These are phyloP conservation scores for Aspergillus leporis DNA, from an alignment of 495 filamentous ascomycete genomes.

Conservation along the genomic window DNA sequence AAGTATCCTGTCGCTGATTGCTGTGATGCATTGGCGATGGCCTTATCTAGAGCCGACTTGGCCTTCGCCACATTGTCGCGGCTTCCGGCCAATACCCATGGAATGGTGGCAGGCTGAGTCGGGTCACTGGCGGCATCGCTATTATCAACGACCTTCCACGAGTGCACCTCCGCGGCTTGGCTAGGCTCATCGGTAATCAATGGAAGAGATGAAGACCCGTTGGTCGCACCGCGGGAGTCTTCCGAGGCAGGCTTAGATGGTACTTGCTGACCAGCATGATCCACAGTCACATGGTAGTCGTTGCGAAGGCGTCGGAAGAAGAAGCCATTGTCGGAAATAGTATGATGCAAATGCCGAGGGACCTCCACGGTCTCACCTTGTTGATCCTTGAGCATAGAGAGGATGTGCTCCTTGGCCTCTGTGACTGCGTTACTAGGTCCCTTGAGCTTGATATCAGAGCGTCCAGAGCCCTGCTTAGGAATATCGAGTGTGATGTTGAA, in stretches of 20 bases:
- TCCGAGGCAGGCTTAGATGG: constrained; percentile 62
- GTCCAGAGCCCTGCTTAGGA: constrained; percentile 71
- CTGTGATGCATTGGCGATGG: constrained; percentile 69
- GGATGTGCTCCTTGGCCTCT: constrained; percentile 81
- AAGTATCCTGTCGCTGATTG: constrained; percentile 80
- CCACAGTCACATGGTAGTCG: constrained; percentile 82
- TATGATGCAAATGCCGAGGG: constrained; percentile 77
- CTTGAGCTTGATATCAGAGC: constrained; percentile 75
- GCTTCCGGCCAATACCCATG: constrained; percentile 84
- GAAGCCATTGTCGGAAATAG: constrained; percentile 82
- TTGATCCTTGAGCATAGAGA: constrained; percentile 76
- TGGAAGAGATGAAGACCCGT: constrained; percentile 61
- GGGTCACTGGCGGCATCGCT: constrained; percentile 35
- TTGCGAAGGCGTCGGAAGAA: constrained; percentile 86
- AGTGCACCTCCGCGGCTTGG: constrained; percentile 61
- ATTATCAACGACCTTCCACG: constrained; percentile 75
- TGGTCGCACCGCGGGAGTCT: constrained; percentile 40
- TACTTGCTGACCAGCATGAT: constrained; percentile 76
- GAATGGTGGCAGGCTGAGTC: constrained; percentile 71
- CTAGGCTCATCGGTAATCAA: constrained; percentile 84
- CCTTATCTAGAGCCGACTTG: constrained; percentile 66
- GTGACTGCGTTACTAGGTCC: constrained; percentile 77
- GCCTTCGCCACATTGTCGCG: constrained; percentile 76
- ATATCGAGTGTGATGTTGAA: constrained; percentile 90
- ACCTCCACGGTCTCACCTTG: constrained; percentile 84